Conservation (phyloP, 1,284 basidiomycete genomes). For the Fomitopsis betulina region DNA sequence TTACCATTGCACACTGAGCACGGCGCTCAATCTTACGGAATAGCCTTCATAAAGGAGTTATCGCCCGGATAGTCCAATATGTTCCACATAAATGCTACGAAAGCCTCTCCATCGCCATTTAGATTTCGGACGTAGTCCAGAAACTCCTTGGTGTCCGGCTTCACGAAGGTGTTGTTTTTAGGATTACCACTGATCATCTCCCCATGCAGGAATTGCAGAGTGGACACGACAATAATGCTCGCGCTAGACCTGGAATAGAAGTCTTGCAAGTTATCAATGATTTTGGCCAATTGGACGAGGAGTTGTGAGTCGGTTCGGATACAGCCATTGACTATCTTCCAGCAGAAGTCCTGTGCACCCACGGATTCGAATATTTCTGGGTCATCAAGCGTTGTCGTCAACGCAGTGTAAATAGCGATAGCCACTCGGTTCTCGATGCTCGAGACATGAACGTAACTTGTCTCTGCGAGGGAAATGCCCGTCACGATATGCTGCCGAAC, state of each 20-base stretch:
- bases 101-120: conserved; percentile 10
- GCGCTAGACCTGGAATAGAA: conserved; percentile 11
- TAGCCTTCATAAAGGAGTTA: conserved; percentile 7
- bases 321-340: too few species aligned
- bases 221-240: conserved; percentile 7
- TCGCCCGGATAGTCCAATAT: conserved; percentile 10
- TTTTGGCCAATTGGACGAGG: too few species aligned
- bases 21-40: conserved; percentile 9
- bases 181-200: conserved; percentile 10
- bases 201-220: conserved; percentile 11
- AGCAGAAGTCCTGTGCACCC: background rate
- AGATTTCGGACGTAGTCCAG: conserved; percentile 6
- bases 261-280: too few species aligned
- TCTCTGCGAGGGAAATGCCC: background rate
- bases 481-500: conserved; percentile 1
- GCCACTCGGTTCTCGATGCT: conserved; percentile 2
- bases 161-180: background rate
- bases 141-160: conserved; percentile 2
- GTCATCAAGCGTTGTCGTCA: conserved; percentile 1
- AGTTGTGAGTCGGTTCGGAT: too few species aligned
- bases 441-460: conserved; percentile 2
- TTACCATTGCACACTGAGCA: background rate
- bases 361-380: background rate
- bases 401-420: conserved; percentile 4
- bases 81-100: conserved; percentile 14